Conservation (phyloP, 371 early-diverging fungal genomes). For the Syncephalis fuscata region DNA sequence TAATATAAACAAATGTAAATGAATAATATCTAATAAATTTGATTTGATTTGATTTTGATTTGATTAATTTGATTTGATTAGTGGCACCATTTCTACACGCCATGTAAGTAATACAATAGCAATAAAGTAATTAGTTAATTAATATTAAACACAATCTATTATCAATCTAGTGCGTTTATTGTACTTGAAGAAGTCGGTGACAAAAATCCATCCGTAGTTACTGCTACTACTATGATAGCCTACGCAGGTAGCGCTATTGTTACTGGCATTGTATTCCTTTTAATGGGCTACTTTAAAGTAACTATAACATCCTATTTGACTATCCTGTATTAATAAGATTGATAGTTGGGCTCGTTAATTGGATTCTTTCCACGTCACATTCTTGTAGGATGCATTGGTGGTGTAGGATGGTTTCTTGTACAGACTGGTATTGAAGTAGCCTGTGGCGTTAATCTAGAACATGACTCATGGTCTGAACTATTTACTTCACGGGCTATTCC, state of each 20-base stretch:
- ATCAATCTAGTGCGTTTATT: slow-evolving; percentile 14
- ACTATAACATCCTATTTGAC: slow-evolving; percentile 13
- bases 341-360: slow-evolving; percentile 47
- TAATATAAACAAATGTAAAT: slow-evolving; percentile 6
- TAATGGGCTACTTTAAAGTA: slow-evolving; percentile 65
- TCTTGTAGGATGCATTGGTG: slow-evolving; percentile 88
- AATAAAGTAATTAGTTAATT: not conserved
- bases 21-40: not conserved
- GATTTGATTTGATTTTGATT: not conserved
- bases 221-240: slow-evolving; percentile 81
- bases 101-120: slow-evolving; percentile 37
- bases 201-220: slow-evolving; percentile 36
- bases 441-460: slow-evolving; percentile 2
- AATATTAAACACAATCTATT: too few species aligned
- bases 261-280: slow-evolving; percentile 73
- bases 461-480: slow-evolving; percentile 1
- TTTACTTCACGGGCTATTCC: slow-evolving; percentile 3
- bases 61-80: slow-evolving; percentile 13
- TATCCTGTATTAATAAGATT: not conserved
- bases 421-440: slow-evolving; percentile 80
- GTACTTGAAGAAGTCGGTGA: slow-evolving; percentile 43
- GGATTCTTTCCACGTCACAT: slow-evolving; percentile 93
- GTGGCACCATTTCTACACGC: slow-evolving; percentile 79
- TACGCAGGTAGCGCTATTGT: slow-evolving; percentile 69
- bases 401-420: slow-evolving; percentile 86